A percentile compares a stretch with the other conserved stretches of the same genome.
These are phyloP conservation scores for Plantago major DNA, from an alignment of 257 asterid species.

Conservation along the genomic window DNA sequence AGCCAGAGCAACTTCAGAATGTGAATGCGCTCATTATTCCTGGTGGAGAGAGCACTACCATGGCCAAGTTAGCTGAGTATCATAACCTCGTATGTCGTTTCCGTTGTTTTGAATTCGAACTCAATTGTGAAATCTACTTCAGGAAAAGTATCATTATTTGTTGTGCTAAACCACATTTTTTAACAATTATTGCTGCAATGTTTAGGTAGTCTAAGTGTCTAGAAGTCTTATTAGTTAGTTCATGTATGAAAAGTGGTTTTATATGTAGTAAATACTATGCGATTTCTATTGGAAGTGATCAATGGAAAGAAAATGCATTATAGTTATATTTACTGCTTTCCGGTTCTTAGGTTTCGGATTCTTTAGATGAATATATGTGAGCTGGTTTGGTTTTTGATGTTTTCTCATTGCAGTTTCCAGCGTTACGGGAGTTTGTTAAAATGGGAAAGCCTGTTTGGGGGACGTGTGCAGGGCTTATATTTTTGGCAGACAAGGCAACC, in stretches of 20 bases:
- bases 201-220: not conserved
- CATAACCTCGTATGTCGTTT: slow-evolving; percentile 62
- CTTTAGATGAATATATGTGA: not conserved
- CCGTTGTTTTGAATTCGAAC: slow-evolving; percentile 4
- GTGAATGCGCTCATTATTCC: slow-evolving; percentile 83
- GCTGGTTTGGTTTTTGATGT: slow-evolving; percentile 8
- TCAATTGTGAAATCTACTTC: not conserved
- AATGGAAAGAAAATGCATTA: slow-evolving; percentile 1
- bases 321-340: not conserved
- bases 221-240: too few relatives aligned
- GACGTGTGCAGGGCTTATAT: slow-evolving; percentile 97
- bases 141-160: not conserved
- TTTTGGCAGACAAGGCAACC: slow-evolving; percentile 79
- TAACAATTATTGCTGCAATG: not conserved
- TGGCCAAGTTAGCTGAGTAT: slow-evolving; percentile 94
- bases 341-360: not conserved
- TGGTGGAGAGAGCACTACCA: slow-evolving; percentile 99
- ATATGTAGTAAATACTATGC: not conserved
- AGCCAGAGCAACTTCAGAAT: slow-evolving; percentile 79
- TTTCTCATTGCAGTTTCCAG: slow-evolving; percentile 74
- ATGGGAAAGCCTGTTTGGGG: slow-evolving; percentile 99
- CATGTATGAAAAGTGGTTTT: not conserved
- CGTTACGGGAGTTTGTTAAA: slow-evolving; percentile 83
- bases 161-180: not conserved
- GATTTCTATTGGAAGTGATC: not conserved